Evolutionary conservation across 257 asterid species (phyloP), one percentile per base, ranked within the genome.

Genomic region (Galeopsis tetrahit): DNA sequence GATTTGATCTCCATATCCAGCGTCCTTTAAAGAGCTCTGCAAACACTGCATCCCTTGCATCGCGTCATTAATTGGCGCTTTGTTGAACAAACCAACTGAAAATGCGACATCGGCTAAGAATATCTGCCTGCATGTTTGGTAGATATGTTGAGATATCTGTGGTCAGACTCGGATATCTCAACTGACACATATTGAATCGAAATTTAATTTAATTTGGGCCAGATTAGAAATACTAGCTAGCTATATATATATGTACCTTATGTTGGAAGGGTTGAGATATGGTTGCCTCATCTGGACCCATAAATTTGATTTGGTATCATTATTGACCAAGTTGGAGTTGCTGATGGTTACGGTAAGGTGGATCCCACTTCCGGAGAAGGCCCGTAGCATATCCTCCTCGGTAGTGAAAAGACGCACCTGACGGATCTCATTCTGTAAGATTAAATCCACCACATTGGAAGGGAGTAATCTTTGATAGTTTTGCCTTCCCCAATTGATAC

Each of bases 401-500:
- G 60, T 1, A 8, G 78, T 11, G 39, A 60, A 73, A n/a, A 82
- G 1, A 33, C 83, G 68, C 0, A 75, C 78, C 4, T n/a, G 31
- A 10, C 14, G 5, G 1, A 82, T 17, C 2, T 38, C 49, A 10
- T 82, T 82, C 43, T 82, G 84, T 14, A 79, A 14, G 13, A 82
- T 3, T 44, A 82, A 10, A 73, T 82, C 84, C 38, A 82, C 86
- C 44, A 77, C 86, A 62, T 15, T 55, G 0, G 84, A 73, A 0
- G 86, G 86, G 1, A 79, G 13, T 68, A 79, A 14, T 40, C 62
- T 69, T 32, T 76, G 86, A 2, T 39, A 42, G n/a, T 31, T 73
- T 5, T 56, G 32, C 32, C 80, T 61, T 10, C 82, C 82, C 81
- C 84, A 79, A 0, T 69, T 75, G 1, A 76, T 32, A 0, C 84